Evolutionary conservation across 2,329 filamentous ascomycete genomes (phyloP), one percentile per base, ranked within the genome.

Genomic region (Cryphonectria japonica): DNA sequence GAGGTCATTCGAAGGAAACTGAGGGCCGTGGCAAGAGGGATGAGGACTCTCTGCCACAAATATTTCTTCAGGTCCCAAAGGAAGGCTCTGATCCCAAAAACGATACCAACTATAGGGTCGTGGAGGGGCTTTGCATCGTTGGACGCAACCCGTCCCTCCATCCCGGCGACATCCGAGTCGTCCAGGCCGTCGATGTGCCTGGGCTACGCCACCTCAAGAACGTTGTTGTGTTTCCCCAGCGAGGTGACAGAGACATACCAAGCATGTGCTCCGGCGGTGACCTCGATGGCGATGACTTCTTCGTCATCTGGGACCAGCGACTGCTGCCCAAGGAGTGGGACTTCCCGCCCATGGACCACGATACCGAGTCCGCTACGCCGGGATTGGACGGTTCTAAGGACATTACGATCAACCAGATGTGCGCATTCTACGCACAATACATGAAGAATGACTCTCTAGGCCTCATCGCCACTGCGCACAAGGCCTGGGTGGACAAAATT

Each of bases 201-300:
- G 83, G 83, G n/a, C 83, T 99, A 3, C 88, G 85, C 62, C 93
- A 98, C 76, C 85, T 98, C 4, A 91, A 88, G 70, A 91, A 98
- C 77, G 93, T 97, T 0, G 91, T 98, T 0, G 94, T 98, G 0
- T 91, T 99, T 65, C 93, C 96, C 0, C 89, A 93, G 50, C 91
- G 84, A 0, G 95, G 95, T 0, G 94, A 98, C 77, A 86, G 92
- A 22, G 94, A 97, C 73, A 83, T 99, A 32, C 90, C 95, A 0
- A 94, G 92, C 76, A 98, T 98, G 95, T 94, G 96, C 74, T 97
- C 96, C 4, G 96, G 96, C 1, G 96, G 96, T 0, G 96, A 99
- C 77, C 86, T 99, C 0, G 96, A 99, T 77, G 96, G 96, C 0
- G 96, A 99, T 76, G 96, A 99, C 78, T 99, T 94, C 78, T 91